Percentiles rank a stretch among this genome's conserved stretches.
These are phyloP conservation scores for Dendrostoma leiphaemia DNA, from an alignment of 2,329 filamentous ascomycete species.

Conservation along the genomic window DNA sequence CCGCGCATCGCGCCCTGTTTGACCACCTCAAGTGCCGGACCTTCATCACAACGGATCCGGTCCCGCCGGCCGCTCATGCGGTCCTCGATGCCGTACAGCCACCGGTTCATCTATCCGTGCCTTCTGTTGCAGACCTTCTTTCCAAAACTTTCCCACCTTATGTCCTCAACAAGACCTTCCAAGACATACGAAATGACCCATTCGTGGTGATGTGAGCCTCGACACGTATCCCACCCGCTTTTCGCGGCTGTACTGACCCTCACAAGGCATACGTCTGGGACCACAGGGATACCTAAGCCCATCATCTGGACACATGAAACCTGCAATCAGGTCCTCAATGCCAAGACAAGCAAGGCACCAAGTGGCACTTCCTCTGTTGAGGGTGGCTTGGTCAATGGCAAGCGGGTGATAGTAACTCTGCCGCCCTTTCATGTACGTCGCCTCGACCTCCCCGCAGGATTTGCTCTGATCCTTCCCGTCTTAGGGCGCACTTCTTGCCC, in stretches of 20 bases:
- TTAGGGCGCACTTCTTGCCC: slow-evolving; percentile 16
- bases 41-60: slow-evolving; percentile 27
- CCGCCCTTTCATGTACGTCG: slow-evolving; percentile 33
- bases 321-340: too few relatives aligned
- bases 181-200: slow-evolving; percentile 20
- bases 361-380: slow-evolving; percentile 23
- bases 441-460: neutral
- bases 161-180: slow-evolving; percentile 19
- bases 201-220: slow-evolving; percentile 24
- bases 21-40: slow-evolving; percentile 27
- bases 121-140: slow-evolving; percentile 29
- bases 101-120: slow-evolving; percentile 23
- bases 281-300: slow-evolving; percentile 30
- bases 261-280: slow-evolving; percentile 30
- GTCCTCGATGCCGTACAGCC: slow-evolving; percentile 26
- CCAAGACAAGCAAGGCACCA: neutral
- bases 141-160: slow-evolving; percentile 14
- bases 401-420: slow-evolving; percentile 30
- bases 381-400: slow-evolving; percentile 22
- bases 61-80: slow-evolving; percentile 20
- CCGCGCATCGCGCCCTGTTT: slow-evolving; percentile 32
- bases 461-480: slow-evolving; percentile 22
- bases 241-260: too few relatives aligned
- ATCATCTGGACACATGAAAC: slow-evolving; percentile 28
- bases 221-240: too few relatives aligned